Evolutionary conservation across 2,329 filamentous ascomycete genomes (phyloP), one percentile per base, ranked within the genome.

Genomic region (Colletotrichum horii): DNA sequence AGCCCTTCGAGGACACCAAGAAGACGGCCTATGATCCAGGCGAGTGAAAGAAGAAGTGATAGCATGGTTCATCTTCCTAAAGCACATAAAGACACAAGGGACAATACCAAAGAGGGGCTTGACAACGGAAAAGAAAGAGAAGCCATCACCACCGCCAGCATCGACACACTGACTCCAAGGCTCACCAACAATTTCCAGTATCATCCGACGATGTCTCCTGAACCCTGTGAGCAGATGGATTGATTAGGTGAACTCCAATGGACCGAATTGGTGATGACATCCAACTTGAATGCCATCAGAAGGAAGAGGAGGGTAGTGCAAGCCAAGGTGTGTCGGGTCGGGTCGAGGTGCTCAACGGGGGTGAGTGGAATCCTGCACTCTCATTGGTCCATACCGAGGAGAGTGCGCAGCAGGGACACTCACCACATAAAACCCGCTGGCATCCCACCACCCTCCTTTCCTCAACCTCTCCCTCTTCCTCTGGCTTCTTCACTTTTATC

Each of bases 341-440:
- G 43, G 74, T 15, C 16, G 65, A 55, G 48, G 66, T 66, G 55
- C 48, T 26, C 28, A 30, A 58, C 52, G 28, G 71, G 62, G 64
- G 55, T 62, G 30, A 65, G 58, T 28, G 55, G 14, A 66, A 76
- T 61, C 8, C 64, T 8, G 52, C 26, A 8, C 66, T 16, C 38
- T 77, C 65, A 78, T 77, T 78, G 76, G 76, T 36, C 56, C 69
- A 66, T 16, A n/a, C 26, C 64, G 71, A 71, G 62, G 64, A 68
- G 62, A 69, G 69, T 32, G 67, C 62, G 62, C 43, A 61, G 28
- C 19, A 56, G 68, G 24, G 60, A 62, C 61, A 77, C 75, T 77
- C 71, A 75, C 68, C 75, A 78, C 65, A 78, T 77, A 78, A 78
- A 77, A 74, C 68, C 74, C 72, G 55, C 64, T 56, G 52, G 55